phyloP scores from a whole-genome alignment of 2,329 filamentous ascomycete genomes.

The Penicillium freii region DNA sequence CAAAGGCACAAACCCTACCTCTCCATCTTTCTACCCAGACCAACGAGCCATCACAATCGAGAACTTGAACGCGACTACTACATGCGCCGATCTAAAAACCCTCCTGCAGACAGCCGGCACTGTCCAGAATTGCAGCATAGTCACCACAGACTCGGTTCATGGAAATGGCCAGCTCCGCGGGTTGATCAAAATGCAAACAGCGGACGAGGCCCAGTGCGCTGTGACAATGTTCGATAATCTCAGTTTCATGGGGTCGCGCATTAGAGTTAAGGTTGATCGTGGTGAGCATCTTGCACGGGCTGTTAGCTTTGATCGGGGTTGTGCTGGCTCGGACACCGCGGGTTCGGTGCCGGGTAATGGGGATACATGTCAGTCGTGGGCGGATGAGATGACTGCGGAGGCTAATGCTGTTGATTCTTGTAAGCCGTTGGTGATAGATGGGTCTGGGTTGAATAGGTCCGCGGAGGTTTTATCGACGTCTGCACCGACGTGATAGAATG shows the following conservation, averaged over 20 bases:
- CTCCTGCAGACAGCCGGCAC: constrained; percentile 31
- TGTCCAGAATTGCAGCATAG: constrained; percentile 34
- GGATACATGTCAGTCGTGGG: constrained; percentile 1
- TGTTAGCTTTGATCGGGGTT: background rate
- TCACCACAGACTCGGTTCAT: constrained; percentile 19
- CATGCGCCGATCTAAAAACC: constrained; percentile 26
- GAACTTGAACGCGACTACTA: constrained; percentile 33
- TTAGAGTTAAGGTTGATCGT: constrained; percentile 35
- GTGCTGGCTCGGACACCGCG: background rate
- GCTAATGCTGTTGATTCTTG: background rate
- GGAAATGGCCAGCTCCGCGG: constrained; percentile 26
- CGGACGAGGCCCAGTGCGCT: constrained; percentile 39
- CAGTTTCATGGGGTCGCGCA: constrained; percentile 33
- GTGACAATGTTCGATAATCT: constrained; percentile 35
- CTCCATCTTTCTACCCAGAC: constrained; percentile 4
- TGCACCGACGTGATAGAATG: constrained; percentile 10
- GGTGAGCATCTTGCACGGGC: background rate
- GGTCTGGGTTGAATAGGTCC: constrained; percentile 21
- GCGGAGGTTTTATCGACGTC: constrained; percentile 18
- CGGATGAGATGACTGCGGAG: background rate
- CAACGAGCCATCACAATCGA: constrained; percentile 29
- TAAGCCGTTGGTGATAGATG: constrained; percentile 25
- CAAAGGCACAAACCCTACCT: constrained; percentile 10
- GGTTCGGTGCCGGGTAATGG: background rate
- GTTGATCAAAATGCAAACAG: constrained; percentile 30